A percentile compares a stretch with the other conserved stretches of the same genome.
Conservation (phyloP, 768 basidiomycete species). For the Trametes punicea region DNA sequence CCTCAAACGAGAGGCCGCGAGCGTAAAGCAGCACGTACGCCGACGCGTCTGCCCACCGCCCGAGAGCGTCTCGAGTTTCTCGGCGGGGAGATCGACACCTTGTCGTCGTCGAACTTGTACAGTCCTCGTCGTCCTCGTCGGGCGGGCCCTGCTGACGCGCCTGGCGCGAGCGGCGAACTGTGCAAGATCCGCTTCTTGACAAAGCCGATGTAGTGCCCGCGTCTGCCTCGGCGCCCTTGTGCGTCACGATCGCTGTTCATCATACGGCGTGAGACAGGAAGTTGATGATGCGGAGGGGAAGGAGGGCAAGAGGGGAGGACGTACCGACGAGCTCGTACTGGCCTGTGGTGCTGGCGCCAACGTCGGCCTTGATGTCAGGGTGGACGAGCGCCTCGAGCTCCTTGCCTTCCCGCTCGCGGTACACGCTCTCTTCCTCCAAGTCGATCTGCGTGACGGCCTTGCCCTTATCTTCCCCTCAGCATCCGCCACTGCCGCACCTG, state of each 20-base stretch:
- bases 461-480: slow-evolving; percentile 28
- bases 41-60: slow-evolving; percentile 90
- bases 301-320: slow-evolving; percentile 29
- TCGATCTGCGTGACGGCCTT: slow-evolving; percentile 37
- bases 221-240: slow-evolving; percentile 95
- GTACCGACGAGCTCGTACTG: slow-evolving; percentile 89
- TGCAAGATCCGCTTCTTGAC: slow-evolving; percentile 77
- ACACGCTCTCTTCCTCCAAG: slow-evolving; percentile 62
- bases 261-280: neutral
- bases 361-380: slow-evolving; percentile 58
- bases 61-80: slow-evolving; percentile 80
- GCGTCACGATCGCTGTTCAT: slow-evolving; percentile 89
- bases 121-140: slow-evolving; percentile 70
- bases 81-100: slow-evolving; percentile 78
- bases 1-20: slow-evolving; percentile 39
- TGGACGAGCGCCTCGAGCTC: slow-evolving; percentile 66
- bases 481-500: slow-evolving; percentile 14
- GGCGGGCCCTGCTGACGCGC: slow-evolving; percentile 2
- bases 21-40: slow-evolving; percentile 90
- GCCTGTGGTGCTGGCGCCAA: slow-evolving; percentile 73
- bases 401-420: slow-evolving; percentile 59
- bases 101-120: slow-evolving; percentile 98
- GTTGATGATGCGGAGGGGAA: neutral
- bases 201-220: slow-evolving; percentile 96
- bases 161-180: neutral